Evolutionary conservation across 441 rosid genomes (phyloP), one percentile per base, ranked within the genome.

Genomic region (Populus hybrid): DNA sequence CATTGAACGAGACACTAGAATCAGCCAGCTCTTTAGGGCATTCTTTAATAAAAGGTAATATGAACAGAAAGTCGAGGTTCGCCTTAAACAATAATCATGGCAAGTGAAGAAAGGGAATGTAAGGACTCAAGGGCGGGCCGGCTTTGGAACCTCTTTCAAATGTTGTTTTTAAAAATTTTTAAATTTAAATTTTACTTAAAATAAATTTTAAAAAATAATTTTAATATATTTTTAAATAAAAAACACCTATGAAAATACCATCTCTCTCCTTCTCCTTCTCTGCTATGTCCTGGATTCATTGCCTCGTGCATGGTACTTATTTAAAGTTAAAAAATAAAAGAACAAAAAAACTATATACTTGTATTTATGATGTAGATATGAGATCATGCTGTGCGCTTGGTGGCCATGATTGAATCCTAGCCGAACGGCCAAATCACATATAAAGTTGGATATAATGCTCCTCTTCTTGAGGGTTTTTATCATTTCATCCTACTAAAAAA

Each of bases 351-450:
- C 26, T 9, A 2, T 50, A 5, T 50, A 50, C 8, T 20, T 59
- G 6, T 16, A 7, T 70, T 71, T 63, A 64, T 83, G 84, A 83
- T 67, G 83, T 70, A 69, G 73, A 63, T 69, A 77, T 83, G 80
- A 79, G 69, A 83, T 83, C 86, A 85, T 77, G 83, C 75, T 81
- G 28, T 50, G 77, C 78, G 56, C 31, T 74, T 76, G 68, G 31
- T 69, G 59, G 36, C 79, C n/a, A 8, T 5, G 24, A 31, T 12
- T 24, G 20, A 24, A n/a, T 16, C 7, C 2, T 14, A 16, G 69
- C 68, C 0, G 35, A 11, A 3, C 33, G 23, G 70, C 9, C 38
- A 67, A 14, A n/a, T 2, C 64, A n/a, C 64, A 1, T 7, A 7
- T n/a, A 2, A 56, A 56, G 63, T 20, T 36, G 40, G 40, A 8